Conservation (phyloP, 2,329 filamentous ascomycete species). For the Metarhizium brunneum region DNA sequence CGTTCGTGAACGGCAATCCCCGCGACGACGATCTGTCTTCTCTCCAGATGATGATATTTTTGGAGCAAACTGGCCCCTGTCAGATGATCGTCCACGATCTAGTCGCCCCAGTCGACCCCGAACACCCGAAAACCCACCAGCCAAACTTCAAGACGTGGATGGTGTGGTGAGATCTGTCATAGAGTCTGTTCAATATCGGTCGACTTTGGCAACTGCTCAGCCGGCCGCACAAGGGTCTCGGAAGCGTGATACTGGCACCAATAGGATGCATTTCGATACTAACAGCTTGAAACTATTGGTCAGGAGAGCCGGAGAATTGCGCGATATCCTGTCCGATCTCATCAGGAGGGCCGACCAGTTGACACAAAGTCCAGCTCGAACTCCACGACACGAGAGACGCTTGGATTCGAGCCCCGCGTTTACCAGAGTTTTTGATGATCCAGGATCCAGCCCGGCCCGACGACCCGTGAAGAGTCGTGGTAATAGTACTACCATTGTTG, state of each 20-base stretch:
- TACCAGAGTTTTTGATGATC: slow-evolving; percentile 56
- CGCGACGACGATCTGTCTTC: slow-evolving; percentile 52
- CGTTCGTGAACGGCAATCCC: slow-evolving; percentile 42
- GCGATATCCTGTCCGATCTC: slow-evolving; percentile 49
- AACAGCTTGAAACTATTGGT: slow-evolving; percentile 60
- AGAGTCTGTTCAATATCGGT: slow-evolving; percentile 52
- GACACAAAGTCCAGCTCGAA: slow-evolving; percentile 45
- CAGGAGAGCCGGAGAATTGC: slow-evolving; percentile 50
- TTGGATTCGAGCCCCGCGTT: slow-evolving; percentile 57
- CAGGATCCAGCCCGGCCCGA: slow-evolving; percentile 44
- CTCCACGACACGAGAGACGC: slow-evolving; percentile 34
- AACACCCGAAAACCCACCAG: slow-evolving; percentile 27
- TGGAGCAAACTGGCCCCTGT: slow-evolving; percentile 38
- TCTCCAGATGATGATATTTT: slow-evolving; percentile 60
- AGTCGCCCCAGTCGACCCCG: slow-evolving; percentile 32
- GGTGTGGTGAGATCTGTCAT: slow-evolving; percentile 53
- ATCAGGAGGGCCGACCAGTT: slow-evolving; percentile 51
- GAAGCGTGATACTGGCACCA: slow-evolving; percentile 29
- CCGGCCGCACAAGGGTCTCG: slow-evolving; percentile 26
- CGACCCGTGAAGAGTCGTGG: slow-evolving; percentile 42
- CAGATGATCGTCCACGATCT: slow-evolving; percentile 26
- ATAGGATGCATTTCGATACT: slow-evolving; percentile 55
- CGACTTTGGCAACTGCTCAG: slow-evolving; percentile 17
- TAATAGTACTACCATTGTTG: slow-evolving; percentile 39
- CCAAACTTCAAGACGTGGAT: slow-evolving; percentile 27